Conservation (phyloP, 2,329 filamentous ascomycete genomes). For the Phialophora chinensis region DNA sequence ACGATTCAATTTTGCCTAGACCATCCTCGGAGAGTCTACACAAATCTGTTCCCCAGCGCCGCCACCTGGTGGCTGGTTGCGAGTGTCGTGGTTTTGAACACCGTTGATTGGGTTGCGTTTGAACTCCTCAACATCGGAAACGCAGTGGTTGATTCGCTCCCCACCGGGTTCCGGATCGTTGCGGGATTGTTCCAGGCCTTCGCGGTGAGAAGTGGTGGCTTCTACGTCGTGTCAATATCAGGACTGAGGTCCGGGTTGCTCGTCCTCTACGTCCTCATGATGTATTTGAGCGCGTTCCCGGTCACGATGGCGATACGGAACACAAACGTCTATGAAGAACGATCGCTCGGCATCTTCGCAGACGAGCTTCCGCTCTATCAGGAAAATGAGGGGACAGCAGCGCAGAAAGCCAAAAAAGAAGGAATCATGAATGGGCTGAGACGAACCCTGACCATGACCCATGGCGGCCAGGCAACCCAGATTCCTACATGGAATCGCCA, state of each 20-base stretch:
- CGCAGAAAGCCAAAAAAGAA: slow-evolving; percentile 10
- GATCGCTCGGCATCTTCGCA: slow-evolving; percentile 66
- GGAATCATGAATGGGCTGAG: slow-evolving; percentile 23
- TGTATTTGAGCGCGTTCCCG: slow-evolving; percentile 98
- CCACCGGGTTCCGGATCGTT: slow-evolving; percentile 56
- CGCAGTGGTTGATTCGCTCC: slow-evolving; percentile 51
- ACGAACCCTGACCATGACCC: slow-evolving; percentile 27
- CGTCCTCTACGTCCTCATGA: slow-evolving; percentile 96
- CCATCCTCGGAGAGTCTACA: slow-evolving; percentile 68
- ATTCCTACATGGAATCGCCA: slow-evolving; percentile 45
- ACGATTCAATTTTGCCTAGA: slow-evolving; percentile 65
- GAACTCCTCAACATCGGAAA: slow-evolving; percentile 56
- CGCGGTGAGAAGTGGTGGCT: slow-evolving; percentile 56
- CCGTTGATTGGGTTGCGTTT: slow-evolving; percentile 57
- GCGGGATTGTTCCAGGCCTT: slow-evolving; percentile 66
- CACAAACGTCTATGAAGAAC: slow-evolving; percentile 75
- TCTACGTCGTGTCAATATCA: slow-evolving; percentile 57
- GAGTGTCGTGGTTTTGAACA: slow-evolving; percentile 60
- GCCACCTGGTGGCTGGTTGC: slow-evolving; percentile 65
- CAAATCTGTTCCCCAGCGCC: slow-evolving; percentile 64
- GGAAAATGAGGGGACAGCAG: neutral
- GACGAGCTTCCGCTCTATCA: slow-evolving; percentile 37
- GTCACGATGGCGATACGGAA: slow-evolving; percentile 93
- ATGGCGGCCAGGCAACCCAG: slow-evolving; percentile 10
- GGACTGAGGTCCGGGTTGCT: slow-evolving; percentile 60